Conservation (phyloP, 2,329 filamentous ascomycete genomes). For the Neodidymelliopsis sp. region DNA sequence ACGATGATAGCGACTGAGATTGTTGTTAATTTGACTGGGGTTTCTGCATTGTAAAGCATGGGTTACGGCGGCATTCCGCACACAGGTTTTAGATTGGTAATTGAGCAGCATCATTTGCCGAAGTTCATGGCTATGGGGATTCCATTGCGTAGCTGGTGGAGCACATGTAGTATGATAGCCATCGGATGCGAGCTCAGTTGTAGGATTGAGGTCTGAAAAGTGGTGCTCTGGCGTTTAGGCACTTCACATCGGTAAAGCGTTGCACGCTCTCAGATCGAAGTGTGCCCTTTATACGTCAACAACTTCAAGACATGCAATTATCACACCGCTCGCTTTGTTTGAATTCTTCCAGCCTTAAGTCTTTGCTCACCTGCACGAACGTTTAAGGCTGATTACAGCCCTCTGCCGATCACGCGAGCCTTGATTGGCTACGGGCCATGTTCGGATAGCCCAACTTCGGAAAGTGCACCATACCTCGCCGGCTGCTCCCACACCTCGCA, state of each 20-base stretch:
- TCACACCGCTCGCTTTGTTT: neutral
- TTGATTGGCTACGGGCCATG: neutral
- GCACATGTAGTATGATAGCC: neutral
- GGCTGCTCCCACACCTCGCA: constrained; percentile 1
- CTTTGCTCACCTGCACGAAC: neutral
- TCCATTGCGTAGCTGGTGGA: constrained; percentile 4
- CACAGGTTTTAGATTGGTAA: constrained; percentile 7
- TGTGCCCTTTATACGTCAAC: too few species aligned
- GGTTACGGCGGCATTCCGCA: constrained; percentile 8
- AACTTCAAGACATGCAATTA: too few species aligned
- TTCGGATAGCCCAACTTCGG: constrained; percentile 7
- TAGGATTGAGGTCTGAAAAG: neutral
- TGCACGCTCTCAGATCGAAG: too few species aligned
- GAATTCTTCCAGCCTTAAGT: neutral
- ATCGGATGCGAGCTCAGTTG: constrained; percentile 9
- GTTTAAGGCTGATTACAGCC: neutral
- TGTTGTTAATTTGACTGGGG: neutral
- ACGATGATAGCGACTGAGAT: constrained; percentile 66
- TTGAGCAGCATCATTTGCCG: constrained; percentile 5
- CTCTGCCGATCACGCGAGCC: constrained; percentile 1
- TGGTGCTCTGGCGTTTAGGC: neutral
- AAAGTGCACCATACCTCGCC: neutral
- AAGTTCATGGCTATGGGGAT: constrained; percentile 5
- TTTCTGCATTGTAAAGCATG: constrained; percentile 9
- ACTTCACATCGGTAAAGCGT: too few species aligned